These are phyloP conservation scores for Phylloporus rhodoxanthus DNA, from an alignment of 768 basidiomycete genomes.

Conservation along the genomic window DNA sequence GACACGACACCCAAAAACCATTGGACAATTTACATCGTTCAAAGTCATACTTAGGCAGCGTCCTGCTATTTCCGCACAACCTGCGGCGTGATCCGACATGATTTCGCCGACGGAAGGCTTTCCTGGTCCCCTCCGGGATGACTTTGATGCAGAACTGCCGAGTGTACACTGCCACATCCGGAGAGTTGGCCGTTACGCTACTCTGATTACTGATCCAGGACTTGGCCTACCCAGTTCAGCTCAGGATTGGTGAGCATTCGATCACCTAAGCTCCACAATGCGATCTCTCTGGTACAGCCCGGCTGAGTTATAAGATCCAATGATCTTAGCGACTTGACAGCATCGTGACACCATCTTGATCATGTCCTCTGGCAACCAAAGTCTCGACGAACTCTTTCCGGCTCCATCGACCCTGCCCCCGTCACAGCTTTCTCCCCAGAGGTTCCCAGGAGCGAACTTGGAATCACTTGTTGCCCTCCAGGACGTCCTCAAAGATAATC, in stretches of 20 bases:
- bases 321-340: background rate
- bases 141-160: background rate
- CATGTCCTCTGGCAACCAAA: slow-evolving; percentile 12
- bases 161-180: background rate
- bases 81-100: no score
- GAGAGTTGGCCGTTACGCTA: no score
- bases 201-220: slow-evolving; percentile 3
- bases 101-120: no score
- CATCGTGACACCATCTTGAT: background rate
- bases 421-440: slow-evolving; percentile 22
- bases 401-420: slow-evolving; percentile 23
- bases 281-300: background rate
- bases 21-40: no score
- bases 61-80: no score
- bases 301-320: background rate
- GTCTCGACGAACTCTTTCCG: slow-evolving; percentile 22
- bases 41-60: no score
- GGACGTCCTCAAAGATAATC: slow-evolving; percentile 43
- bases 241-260: slow-evolving; percentile 6
- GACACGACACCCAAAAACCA: no score
- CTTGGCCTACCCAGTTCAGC: background rate
- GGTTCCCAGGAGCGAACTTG: slow-evolving; percentile 21
- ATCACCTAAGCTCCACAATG: background rate
- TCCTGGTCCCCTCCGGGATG: no score
- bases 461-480: slow-evolving; percentile 21